Conservation (phyloP, 441 rosid genomes). For the Corymbia citriodora region DNA sequence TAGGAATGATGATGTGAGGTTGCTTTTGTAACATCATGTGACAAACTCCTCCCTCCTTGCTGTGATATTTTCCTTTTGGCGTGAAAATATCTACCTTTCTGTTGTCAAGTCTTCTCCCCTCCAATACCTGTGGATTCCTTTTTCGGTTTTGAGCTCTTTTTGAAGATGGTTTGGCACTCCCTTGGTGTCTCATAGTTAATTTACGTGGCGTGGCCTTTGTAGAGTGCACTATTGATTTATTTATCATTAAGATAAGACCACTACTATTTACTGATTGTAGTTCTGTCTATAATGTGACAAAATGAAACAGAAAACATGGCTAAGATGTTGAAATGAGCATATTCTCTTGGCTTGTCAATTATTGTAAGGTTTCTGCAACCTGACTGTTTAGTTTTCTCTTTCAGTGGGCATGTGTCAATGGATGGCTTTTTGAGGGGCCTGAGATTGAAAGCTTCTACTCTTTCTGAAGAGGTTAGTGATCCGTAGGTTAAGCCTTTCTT, state of each 20-base stretch:
- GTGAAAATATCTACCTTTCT: neutral
- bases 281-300: neutral
- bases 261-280: neutral
- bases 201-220: neutral
- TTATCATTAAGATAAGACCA: neutral
- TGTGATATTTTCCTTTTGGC: neutral
- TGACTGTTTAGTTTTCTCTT: neutral
- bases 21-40: neutral
- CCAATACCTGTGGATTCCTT: neutral
- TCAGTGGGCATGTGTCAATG: slow-evolving; percentile 72
- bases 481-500: neutral
- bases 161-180: neutral
- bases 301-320: neutral
- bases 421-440: slow-evolving; percentile 53
- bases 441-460: slow-evolving; percentile 49
- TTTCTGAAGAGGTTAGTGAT: slow-evolving; percentile 62
- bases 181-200: neutral
- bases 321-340: neutral
- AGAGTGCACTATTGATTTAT: neutral
- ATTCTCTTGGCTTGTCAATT: neutral
- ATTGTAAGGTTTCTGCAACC: neutral
- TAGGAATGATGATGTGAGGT: neutral
- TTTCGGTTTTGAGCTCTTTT: neutral
- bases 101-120: neutral
- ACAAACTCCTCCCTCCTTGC: neutral